Evolutionary conservation across 441 rosid species (phyloP), one percentile per base, ranked within the genome.

Genomic region (Sinapis alba): DNA sequence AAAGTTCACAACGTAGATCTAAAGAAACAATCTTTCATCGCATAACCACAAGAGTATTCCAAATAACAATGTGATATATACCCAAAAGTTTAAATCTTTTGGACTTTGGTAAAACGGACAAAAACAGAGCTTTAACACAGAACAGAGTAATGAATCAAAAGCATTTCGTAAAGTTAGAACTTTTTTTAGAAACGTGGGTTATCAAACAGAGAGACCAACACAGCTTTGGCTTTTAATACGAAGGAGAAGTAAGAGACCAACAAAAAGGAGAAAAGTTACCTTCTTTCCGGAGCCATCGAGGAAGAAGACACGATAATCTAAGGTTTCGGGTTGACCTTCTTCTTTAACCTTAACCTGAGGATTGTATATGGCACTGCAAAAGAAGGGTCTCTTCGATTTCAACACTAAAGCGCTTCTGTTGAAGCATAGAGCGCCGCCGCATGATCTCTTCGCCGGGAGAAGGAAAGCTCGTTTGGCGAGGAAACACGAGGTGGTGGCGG

Each of bases 291-390:
- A 86, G 43, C 79, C 70, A 59, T 90, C 89, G 43, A 80, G 83
- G 80, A 93, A 88, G 87, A 91, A 93, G 65, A 91, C 93, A 6
- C 98, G 83, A 80, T 91, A 93, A 69, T 93, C 97, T 15, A 96
- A 83, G 70, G 97, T 84, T 71, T 89, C 92, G n/a, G 96, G 88
- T 72, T 83, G 89, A 24, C 99, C 97, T 76, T 90, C 97, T 70
- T 87, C 91, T 71, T 85, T 85, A 83, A 87, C 79, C 75, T 81
- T 84, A 68, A 90, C 78, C 80, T 84, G 79, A 65, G 97, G 96
- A 11, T 84, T 89, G 66, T 88, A 82, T 3, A 93, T 85, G 15
- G 98, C 96, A 13, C 64, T 75, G 81, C 99, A 93, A n/a, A 91
- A 78, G 72, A 86, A 85, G 20, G 81, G 79, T 77, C 92, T 78